phyloP scores from a whole-genome alignment of 306 rosid species.

The Lotus japonicus region DNA sequence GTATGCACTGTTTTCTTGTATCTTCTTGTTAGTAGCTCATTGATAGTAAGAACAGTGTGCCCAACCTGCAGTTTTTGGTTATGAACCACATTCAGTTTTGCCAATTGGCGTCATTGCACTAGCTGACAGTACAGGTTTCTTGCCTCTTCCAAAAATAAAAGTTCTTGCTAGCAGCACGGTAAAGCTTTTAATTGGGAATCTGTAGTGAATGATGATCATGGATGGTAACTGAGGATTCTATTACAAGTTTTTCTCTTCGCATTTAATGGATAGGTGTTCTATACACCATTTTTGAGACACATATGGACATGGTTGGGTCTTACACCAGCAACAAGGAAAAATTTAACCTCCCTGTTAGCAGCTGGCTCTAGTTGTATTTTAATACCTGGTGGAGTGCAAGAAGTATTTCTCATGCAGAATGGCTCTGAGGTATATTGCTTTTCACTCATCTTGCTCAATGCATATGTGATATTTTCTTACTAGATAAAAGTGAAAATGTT shows the following conservation, averaged over 20 bases:
- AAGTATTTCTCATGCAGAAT: slow-evolving; percentile 69
- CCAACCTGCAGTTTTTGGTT: slow-evolving; percentile 70
- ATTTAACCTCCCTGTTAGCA: slow-evolving; percentile 47
- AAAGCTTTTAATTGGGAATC: slow-evolving; percentile 33
- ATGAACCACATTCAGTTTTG: slow-evolving; percentile 95
- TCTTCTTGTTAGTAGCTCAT: slow-evolving; percentile 12
- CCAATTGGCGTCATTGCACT: slow-evolving; percentile 81
- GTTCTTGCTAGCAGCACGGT: slow-evolving; percentile 96
- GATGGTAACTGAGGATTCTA: neutral
- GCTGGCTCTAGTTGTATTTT: slow-evolving; percentile 76
- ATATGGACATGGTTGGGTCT: slow-evolving; percentile 98
- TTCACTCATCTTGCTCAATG: slow-evolving; percentile 11
- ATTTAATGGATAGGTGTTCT: slow-evolving; percentile 59
- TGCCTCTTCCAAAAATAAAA: slow-evolving; percentile 76
- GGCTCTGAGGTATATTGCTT: slow-evolving; percentile 63
- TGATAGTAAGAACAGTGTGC: slow-evolving; percentile 7
- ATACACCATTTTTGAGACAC: slow-evolving; percentile 87
- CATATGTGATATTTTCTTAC: slow-evolving; percentile 1
- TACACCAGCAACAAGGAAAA: slow-evolving; percentile 58
- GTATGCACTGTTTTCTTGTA: slow-evolving; percentile 1
- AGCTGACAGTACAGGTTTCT: slow-evolving; percentile 66
- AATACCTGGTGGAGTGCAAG: slow-evolving; percentile 97
- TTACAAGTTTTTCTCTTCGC: slow-evolving; percentile 23
- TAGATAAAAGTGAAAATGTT: neutral
- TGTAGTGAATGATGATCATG: neutral